Conservation (phyloP, 441 rosid species). For the Syzygium syzygioides region DNA sequence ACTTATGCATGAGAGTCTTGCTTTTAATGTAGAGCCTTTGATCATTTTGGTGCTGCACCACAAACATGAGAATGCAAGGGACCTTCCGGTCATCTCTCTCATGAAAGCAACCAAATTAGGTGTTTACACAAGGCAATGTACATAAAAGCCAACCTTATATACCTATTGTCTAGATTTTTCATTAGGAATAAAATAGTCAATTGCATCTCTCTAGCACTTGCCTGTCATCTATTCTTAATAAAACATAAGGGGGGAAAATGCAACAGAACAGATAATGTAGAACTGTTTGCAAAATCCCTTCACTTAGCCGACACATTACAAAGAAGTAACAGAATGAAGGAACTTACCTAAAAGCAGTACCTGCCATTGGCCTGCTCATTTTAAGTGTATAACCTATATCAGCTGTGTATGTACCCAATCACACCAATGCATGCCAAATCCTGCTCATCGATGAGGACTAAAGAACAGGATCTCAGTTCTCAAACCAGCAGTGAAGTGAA, state of each 20-base stretch:
- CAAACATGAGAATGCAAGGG: background rate
- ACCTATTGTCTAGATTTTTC: background rate
- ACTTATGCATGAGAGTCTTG: background rate
- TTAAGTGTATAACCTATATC: background rate
- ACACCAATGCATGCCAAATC: background rate
- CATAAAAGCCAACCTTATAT: background rate
- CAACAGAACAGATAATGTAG: background rate
- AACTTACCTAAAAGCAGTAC: background rate
- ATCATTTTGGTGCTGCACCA: background rate
- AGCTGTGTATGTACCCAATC: background rate
- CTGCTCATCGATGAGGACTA: background rate
- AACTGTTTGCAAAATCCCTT: background rate
- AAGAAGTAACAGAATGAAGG: background rate
- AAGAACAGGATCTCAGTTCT: background rate
- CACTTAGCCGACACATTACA: background rate
- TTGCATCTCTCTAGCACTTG: background rate
- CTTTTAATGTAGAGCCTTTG: background rate
- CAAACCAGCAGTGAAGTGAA: background rate
- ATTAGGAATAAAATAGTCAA: background rate
- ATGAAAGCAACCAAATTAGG: background rate
- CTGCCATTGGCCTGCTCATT: background rate
- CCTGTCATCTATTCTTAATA: background rate
- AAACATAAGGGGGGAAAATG: background rate
- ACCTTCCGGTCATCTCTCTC: background rate
- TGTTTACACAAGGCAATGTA: background rate